Conservation (phyloP, 768 basidiomycete species). For the Austroboletus eburneus region DNA sequence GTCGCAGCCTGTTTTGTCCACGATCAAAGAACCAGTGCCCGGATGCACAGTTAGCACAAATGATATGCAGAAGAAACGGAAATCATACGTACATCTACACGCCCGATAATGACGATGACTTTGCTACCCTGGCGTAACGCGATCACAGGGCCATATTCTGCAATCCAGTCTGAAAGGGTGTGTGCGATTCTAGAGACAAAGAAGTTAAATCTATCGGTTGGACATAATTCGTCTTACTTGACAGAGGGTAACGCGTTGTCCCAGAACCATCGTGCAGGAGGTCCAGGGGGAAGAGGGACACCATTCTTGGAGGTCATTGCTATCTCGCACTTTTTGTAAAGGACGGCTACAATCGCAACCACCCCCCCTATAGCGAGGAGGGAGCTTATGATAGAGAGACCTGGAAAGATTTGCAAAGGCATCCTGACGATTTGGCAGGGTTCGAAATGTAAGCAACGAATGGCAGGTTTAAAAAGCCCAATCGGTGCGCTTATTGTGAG, state of each 20-base stretch:
- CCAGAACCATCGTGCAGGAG: conserved; percentile 25
- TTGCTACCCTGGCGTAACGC: conserved; percentile 44
- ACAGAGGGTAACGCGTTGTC: conserved; percentile 16
- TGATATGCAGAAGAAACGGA: background rate
- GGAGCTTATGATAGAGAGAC: background rate
- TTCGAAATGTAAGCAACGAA: no score
- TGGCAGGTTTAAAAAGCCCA: no score
- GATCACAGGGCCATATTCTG: conserved; percentile 56
- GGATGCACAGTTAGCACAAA: no score
- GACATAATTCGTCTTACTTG: conserved; percentile 12
- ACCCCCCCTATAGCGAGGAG: conserved; percentile 6
- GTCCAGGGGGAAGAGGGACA: conserved; percentile 23
- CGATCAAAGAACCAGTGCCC: background rate
- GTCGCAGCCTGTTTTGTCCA: conserved; percentile 41
- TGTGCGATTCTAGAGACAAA: conserved; percentile 10
- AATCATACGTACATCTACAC: conserved; percentile 22
- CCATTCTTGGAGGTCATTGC: conserved; percentile 1
- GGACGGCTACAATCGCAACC: background rate
- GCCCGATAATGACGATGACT: conserved; percentile 17
- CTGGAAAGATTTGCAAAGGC: background rate
- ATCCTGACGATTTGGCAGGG: background rate
- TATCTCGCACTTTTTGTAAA: conserved; percentile 4
- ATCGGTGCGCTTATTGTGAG: no score
- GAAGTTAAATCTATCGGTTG: background rate
- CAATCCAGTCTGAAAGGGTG: conserved; percentile 47